These are phyloP conservation scores for Sugiyamaella lignohabitans DNA, from an alignment of 805 yeast species.

Conservation along the genomic window DNA sequence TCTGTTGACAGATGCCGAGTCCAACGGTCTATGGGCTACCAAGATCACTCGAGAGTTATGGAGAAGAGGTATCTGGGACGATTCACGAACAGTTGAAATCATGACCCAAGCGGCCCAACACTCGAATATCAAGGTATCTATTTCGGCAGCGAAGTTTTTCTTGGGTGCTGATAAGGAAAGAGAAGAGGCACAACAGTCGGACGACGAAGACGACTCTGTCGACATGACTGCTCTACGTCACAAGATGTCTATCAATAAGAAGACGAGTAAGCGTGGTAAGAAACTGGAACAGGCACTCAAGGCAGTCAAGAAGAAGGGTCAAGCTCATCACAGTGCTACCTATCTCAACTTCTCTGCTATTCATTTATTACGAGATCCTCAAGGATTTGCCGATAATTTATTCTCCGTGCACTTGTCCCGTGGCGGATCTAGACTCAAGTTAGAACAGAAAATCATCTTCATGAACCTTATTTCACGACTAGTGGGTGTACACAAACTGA, in stretches of 20 bases:
- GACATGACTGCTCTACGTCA: conserved; percentile 74
- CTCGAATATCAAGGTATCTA: conserved; percentile 76
- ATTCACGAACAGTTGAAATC: conserved; percentile 90
- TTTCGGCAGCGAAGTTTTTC: conserved; percentile 86
- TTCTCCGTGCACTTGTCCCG: conserved; percentile 66
- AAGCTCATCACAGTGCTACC: conserved; percentile 50
- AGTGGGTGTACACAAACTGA: conserved; percentile 90
- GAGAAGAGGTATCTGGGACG: conserved; percentile 99
- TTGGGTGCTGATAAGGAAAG: conserved; percentile 92
- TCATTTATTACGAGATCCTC: conserved; percentile 92
- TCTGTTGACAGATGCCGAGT: conserved; percentile 70
- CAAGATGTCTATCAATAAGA: conserved; percentile 76
- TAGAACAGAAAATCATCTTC: conserved; percentile 84
- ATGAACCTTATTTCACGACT: conserved; percentile 83
- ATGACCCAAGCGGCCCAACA: conserved; percentile 95
- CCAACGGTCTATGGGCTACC: conserved; percentile 94
- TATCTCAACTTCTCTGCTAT: conserved; percentile 90
- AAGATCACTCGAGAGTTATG: conserved; percentile 90
- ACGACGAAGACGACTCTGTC: conserved; percentile 38
- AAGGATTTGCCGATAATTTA: conserved; percentile 87
- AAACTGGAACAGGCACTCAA: conserved; percentile 72
- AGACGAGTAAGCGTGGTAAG: conserved; percentile 69
- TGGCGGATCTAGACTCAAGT: conserved; percentile 59
- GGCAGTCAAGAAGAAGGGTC: conserved; percentile 51
- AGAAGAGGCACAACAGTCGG: conserved; percentile 74